Evolutionary conservation across 2,329 filamentous ascomycete species (phyloP).

Genomic region (Trichoderma gracile): DNA sequence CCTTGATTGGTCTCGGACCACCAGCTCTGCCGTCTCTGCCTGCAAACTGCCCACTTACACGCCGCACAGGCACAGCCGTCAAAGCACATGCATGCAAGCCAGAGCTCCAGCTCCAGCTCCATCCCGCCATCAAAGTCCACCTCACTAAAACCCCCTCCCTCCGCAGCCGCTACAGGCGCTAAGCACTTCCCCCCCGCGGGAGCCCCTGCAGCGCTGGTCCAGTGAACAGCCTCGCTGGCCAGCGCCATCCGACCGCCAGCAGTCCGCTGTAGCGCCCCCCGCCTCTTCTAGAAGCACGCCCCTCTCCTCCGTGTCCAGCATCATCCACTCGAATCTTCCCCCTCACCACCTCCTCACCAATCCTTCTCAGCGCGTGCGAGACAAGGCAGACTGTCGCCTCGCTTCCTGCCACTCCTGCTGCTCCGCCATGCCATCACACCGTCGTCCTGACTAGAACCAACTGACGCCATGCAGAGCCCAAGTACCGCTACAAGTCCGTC

Average conservation of each 20-base stretch:
- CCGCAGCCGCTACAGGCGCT: slow-evolving; percentile 5
- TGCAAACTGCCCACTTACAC: too few relatives aligned
- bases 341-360: not conserved
- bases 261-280: slow-evolving; percentile 7
- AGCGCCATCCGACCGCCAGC: slow-evolving; percentile 12
- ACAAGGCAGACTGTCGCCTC: slow-evolving; percentile 25
- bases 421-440: not conserved
- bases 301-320: too few relatives aligned
- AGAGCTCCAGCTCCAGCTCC: slow-evolving; percentile 7
- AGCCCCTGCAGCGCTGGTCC: slow-evolving; percentile 15
- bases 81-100: not conserved
- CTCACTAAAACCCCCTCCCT: not conserved
- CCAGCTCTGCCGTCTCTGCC: not conserved
- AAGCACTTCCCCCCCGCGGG: not conserved
- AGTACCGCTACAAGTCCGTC: not conserved
- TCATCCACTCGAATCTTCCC: not conserved
- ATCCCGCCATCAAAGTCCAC: not conserved
- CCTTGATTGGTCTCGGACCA: not conserved
- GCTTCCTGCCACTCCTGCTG: not conserved
- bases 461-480: slow-evolving; percentile 12
- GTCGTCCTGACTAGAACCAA: not conserved
- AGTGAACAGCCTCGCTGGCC: slow-evolving; percentile 31
- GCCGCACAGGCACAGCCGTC: not conserved
- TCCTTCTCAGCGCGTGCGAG: not conserved
- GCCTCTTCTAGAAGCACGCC: slow-evolving; percentile 10